phyloP scores from a whole-genome alignment of 495 filamentous ascomycete species.

The Neurospora terricola region DNA sequence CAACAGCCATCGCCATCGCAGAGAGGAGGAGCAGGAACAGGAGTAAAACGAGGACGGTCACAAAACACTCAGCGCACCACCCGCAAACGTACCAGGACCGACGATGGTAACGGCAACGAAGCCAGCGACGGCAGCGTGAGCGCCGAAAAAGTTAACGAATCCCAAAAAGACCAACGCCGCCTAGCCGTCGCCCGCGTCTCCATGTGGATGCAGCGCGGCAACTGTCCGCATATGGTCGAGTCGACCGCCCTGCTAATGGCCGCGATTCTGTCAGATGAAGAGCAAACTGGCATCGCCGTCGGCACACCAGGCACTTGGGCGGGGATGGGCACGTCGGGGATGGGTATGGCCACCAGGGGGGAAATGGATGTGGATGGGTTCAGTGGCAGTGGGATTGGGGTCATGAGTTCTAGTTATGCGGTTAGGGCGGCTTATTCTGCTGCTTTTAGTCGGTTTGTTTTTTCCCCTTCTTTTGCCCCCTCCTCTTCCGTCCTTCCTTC shows the following conservation, averaged over 20 bases:
- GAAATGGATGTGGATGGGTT: conserved; percentile 38
- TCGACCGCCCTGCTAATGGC: conserved; percentile 69
- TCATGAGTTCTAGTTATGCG: conserved; percentile 26
- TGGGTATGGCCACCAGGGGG: conserved; percentile 31
- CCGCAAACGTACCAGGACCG: background rate
- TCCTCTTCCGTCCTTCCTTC: too few relatives aligned
- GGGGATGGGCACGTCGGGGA: conserved; percentile 1
- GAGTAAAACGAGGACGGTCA: background rate
- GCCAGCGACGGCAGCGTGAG: conserved; percentile 1
- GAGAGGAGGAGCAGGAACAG: background rate
- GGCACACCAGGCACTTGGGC: background rate
- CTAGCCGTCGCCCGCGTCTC: conserved; percentile 38
- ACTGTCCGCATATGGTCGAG: conserved; percentile 72
- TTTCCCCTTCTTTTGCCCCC: background rate
- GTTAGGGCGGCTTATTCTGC: conserved; percentile 37
- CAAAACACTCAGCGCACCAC: background rate
- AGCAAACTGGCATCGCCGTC: conserved; percentile 30
- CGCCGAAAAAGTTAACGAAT: background rate
- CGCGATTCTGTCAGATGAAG: conserved; percentile 56
- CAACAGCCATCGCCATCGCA: background rate
- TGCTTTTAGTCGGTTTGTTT: conserved; percentile 38
- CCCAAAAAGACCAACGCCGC: conserved; percentile 13
- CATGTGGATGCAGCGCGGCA: conserved; percentile 56
- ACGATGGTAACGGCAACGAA: background rate
- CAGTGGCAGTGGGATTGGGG: background rate